phyloP scores from a whole-genome alignment of 805 yeast species.

The Candida vartiovaarae region DNA sequence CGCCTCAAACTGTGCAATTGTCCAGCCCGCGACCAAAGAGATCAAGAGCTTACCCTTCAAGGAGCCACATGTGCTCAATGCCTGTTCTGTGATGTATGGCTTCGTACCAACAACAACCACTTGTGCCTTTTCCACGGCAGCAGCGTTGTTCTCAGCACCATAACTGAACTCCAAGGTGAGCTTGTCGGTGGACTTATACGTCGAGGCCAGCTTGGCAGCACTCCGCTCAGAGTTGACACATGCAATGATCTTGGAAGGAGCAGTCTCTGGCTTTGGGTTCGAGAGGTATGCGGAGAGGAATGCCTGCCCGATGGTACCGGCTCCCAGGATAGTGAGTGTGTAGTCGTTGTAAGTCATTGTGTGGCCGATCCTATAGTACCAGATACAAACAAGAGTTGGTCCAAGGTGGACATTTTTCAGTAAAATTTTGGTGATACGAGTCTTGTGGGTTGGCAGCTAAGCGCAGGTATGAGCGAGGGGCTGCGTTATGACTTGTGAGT shows the following conservation, averaged over 20 bases:
- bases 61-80: slow-evolving; percentile 37
- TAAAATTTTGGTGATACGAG: too few relatives aligned
- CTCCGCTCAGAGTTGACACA: slow-evolving; percentile 57
- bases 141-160: slow-evolving; percentile 39
- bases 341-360: slow-evolving; percentile 20
- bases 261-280: slow-evolving; percentile 32
- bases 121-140: slow-evolving; percentile 58
- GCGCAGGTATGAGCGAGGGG: too few relatives aligned
- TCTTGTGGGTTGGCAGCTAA: too few relatives aligned
- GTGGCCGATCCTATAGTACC: too few relatives aligned
- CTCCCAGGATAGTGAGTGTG: slow-evolving; percentile 76
- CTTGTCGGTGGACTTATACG: slow-evolving; percentile 34
- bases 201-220: slow-evolving; percentile 38
- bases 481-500: too few relatives aligned
- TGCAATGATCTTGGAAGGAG: slow-evolving; percentile 71
- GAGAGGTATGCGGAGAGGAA: slow-evolving; percentile 72
- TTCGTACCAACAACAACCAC: slow-evolving; percentile 81
- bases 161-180: slow-evolving; percentile 45
- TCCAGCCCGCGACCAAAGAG: slow-evolving; percentile 89
- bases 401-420: too few relatives aligned
- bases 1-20: slow-evolving; percentile 55
- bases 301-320: slow-evolving; percentile 96
- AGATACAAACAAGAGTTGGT: too few relatives aligned
- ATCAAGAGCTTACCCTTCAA: slow-evolving; percentile 46
- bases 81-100: slow-evolving; percentile 68